Evolutionary conservation across 106 monocot genomes (phyloP).

Genomic region (Ottelia alismoides): DNA sequence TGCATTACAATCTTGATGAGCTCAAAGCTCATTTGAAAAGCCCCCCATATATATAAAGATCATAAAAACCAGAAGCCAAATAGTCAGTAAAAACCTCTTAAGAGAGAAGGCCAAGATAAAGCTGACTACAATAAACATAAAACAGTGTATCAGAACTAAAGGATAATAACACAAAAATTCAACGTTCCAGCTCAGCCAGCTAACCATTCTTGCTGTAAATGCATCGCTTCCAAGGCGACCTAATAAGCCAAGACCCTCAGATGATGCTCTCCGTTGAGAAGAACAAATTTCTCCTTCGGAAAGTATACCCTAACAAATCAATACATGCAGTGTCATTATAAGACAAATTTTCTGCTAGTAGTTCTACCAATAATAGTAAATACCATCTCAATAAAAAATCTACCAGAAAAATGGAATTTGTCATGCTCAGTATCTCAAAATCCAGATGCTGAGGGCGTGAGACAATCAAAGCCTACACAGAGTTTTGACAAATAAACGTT

Average conservation of each 20-base stretch:
- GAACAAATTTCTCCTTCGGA: conserved; percentile 56
- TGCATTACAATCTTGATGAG: too few species aligned
- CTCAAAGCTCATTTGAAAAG: too few species aligned
- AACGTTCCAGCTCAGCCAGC: too few species aligned
- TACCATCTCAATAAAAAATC: too few species aligned
- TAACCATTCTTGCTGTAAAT: conserved; percentile 86
- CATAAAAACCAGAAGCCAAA: too few species aligned
- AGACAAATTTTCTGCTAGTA: not conserved
- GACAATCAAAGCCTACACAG: conserved; percentile 43
- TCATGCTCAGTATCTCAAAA: conserved; percentile 46
- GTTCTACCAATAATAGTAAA: not conserved
- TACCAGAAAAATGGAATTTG: conserved; percentile 82
- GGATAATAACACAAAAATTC: too few species aligned
- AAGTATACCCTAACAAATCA: conserved; percentile 36
- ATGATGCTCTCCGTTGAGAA: conserved; percentile 76
- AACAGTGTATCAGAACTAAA: too few species aligned
- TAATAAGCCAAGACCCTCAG: conserved; percentile 84
- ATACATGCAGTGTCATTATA: not conserved
- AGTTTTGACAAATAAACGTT: too few species aligned
- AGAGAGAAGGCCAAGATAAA: not conserved
- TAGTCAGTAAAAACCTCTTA: not conserved
- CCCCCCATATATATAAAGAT: too few species aligned
- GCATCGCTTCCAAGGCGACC: conserved; percentile 83
- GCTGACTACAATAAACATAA: not conserved
- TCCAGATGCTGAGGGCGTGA: conserved; percentile 37